Conservation (phyloP, 202 grass and related monocot genomes). For the Bolboschoenoplectus hybrid region DNA sequence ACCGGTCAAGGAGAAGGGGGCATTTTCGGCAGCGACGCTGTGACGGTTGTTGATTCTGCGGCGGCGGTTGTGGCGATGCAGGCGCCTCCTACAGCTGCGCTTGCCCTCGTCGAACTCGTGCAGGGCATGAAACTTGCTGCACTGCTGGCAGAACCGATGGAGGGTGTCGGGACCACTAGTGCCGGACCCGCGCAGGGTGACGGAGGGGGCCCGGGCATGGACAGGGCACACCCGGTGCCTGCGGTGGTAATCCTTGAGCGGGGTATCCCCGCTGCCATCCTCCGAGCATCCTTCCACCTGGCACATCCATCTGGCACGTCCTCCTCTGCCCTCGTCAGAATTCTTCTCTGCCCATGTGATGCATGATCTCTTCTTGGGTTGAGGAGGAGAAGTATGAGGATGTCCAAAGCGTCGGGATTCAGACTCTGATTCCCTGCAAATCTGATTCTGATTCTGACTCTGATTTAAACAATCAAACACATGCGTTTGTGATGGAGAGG, state of each 20-base stretch:
- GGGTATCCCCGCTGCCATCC: constrained; percentile 39
- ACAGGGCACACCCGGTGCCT: constrained; percentile 73
- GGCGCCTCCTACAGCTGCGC: constrained; percentile 76
- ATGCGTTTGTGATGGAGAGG: constrained; percentile 2
- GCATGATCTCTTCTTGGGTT: constrained; percentile 9
- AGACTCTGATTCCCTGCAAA: neutral
- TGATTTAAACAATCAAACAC: neutral
- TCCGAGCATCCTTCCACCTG: constrained; percentile 68
- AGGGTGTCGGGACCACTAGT: constrained; percentile 14
- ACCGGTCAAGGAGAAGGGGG: constrained; percentile 12
- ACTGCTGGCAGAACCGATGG: constrained; percentile 85
- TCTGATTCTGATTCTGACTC: neutral
- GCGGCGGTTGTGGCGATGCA: constrained; percentile 70
- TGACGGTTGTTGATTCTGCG: constrained; percentile 55
- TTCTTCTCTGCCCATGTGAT: neutral
- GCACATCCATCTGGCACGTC: constrained; percentile 36
- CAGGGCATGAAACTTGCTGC: constrained; percentile 86
- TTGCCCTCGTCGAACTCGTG: constrained; percentile 88
- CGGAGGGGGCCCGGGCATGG: constrained; percentile 56
- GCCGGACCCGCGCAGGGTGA: constrained; percentile 35
- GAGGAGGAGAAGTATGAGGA: neutral
- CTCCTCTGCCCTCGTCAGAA: neutral
- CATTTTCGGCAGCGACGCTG: constrained; percentile 26
- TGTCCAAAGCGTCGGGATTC: neutral
- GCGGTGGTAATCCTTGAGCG: constrained; percentile 73